These are phyloP conservation scores for Penicillium palitans DNA, from an alignment of 2,329 filamentous ascomycete species.

Conservation along the genomic window DNA sequence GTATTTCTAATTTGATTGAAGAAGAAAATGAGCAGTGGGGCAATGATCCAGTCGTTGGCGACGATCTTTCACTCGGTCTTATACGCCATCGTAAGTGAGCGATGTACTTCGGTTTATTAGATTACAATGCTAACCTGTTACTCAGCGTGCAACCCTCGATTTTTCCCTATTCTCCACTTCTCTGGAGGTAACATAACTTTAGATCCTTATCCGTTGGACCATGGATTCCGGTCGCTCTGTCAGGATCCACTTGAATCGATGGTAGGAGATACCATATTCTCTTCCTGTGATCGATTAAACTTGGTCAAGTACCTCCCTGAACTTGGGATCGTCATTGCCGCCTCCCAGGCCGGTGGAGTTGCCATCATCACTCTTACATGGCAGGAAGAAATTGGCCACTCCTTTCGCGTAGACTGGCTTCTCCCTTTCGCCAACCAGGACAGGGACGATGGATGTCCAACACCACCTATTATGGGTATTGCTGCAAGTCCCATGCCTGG, in stretches of 20 bases:
- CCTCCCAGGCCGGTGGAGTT: constrained; percentile 58
- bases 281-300: constrained; percentile 54
- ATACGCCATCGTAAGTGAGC: constrained; percentile 18
- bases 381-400: constrained; percentile 37
- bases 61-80: constrained; percentile 1
- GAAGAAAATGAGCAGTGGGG: constrained; percentile 17
- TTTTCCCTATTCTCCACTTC: constrained; percentile 47
- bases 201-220: constrained; percentile 35
- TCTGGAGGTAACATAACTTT: constrained; percentile 43
- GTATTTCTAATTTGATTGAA: constrained; percentile 15
- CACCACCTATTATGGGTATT: constrained; percentile 54
- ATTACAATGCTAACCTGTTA: background rate
- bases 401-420: constrained; percentile 58
- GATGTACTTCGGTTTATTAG: background rate
- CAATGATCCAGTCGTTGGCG: constrained; percentile 14
- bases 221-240: constrained; percentile 34
- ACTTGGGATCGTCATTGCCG: constrained; percentile 59
- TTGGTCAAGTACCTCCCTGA: constrained; percentile 60
- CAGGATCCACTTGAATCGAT: constrained; percentile 32
- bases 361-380: constrained; percentile 55
- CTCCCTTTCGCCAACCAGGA: constrained; percentile 57
- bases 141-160: constrained; percentile 24
- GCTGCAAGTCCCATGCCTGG: constrained; percentile 60
- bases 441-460: constrained; percentile 43
- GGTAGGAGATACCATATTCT: constrained; percentile 23